These are phyloP conservation scores for Cladosporium sp. DNA, from an alignment of 2,329 filamentous ascomycete genomes.

Conservation along the genomic window DNA sequence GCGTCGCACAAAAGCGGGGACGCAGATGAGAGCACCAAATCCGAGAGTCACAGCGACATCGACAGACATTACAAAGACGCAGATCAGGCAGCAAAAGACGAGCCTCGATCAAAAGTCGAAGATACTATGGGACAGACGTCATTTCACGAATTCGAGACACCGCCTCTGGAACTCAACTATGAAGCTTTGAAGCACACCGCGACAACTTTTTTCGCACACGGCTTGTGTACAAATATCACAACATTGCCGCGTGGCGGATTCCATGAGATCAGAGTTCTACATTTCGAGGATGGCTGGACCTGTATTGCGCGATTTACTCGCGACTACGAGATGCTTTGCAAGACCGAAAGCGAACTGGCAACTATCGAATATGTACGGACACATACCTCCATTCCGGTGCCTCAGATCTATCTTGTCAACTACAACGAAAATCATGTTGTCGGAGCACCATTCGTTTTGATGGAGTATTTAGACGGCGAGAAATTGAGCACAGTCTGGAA, in stretches of 20 bases:
- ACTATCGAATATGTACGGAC: conserved; percentile 1
- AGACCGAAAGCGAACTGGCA: conserved; percentile 14
- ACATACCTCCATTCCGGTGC: neutral
- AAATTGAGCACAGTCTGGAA: conserved; percentile 8
- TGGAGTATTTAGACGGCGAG: conserved; percentile 15
- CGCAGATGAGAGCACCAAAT: no score
- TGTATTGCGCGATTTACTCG: conserved; percentile 17
- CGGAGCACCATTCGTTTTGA: conserved; percentile 15
- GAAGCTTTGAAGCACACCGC: conserved; percentile 17
- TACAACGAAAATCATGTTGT: conserved; percentile 14
- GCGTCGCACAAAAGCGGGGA: neutral
- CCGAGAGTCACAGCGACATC: neutral
- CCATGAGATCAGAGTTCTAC: conserved; percentile 10
- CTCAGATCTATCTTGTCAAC: neutral
- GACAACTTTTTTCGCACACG: conserved; percentile 11
- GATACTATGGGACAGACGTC: no score
- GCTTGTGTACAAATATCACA: conserved; percentile 8
- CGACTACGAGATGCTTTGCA: neutral
- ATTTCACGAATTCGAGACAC: neutral
- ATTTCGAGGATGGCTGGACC: conserved; percentile 18
- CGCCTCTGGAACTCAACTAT: conserved; percentile 12
- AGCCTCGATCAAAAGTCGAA: no score
- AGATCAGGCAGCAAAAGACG: neutral
- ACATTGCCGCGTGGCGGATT: neutral
- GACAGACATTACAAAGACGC: neutral